phyloP scores from a whole-genome alignment of 192 early-diverging fungal genomes.

The Glomus cerebriforme region DNA sequence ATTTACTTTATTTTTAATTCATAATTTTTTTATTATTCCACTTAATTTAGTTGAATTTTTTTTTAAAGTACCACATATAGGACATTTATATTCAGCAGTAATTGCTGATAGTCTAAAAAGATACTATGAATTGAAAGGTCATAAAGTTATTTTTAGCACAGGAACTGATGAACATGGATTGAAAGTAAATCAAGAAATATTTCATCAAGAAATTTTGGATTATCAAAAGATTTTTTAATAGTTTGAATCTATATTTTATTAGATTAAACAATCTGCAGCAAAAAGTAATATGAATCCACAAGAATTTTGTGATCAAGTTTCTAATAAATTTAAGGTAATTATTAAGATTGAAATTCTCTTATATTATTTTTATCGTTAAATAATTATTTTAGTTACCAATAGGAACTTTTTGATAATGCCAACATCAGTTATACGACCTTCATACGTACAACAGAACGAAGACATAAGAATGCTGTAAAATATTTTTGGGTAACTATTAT shows the following conservation, averaged over 20 bases:
- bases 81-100: slow-evolving; percentile 89
- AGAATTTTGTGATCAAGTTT: slow-evolving; percentile 79
- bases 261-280: slow-evolving; percentile 91
- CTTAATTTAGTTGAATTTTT: neutral
- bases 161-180: slow-evolving; percentile 98
- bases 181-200: slow-evolving; percentile 58
- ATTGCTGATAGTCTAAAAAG: slow-evolving; percentile 81
- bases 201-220: neutral
- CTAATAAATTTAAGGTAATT: slow-evolving; percentile 52
- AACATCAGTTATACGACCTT: slow-evolving; percentile 80
- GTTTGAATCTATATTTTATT: neutral
- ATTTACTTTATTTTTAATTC: neutral
- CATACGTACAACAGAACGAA: slow-evolving; percentile 82
- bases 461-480: slow-evolving; percentile 70
- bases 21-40: neutral
- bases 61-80: slow-evolving; percentile 82
- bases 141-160: slow-evolving; percentile 55
- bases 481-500: slow-evolving; percentile 67
- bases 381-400: neutral
- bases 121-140: slow-evolving; percentile 72
- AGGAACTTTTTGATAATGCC: slow-evolving; percentile 69
- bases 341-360: neutral
- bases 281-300: slow-evolving; percentile 58
- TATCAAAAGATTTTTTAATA: neutral
- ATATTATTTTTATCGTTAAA: neutral